These are phyloP conservation scores for Scheffersomyces amazonensis DNA, from an alignment of 805 yeast genomes.

Conservation along the genomic window DNA sequence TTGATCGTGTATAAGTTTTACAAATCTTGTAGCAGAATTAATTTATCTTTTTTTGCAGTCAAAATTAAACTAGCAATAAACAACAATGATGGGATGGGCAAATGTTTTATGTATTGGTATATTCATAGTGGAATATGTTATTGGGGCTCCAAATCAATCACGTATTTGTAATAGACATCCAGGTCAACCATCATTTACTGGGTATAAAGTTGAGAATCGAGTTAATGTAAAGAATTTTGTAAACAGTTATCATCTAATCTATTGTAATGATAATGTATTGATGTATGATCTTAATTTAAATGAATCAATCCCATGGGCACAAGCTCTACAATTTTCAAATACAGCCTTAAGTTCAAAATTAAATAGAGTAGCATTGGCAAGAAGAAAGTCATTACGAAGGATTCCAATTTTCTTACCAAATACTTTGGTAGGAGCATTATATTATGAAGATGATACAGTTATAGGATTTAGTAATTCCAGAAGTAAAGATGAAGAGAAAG, in stretches of 20 bases:
- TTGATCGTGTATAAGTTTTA: too few relatives aligned
- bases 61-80: too few relatives aligned
- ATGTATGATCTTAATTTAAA: slow-evolving; percentile 15
- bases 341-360: background rate
- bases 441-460: slow-evolving; percentile 3
- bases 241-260: slow-evolving; percentile 19
- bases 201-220: slow-evolving; percentile 27
- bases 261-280: slow-evolving; percentile 28
- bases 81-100: too few relatives aligned
- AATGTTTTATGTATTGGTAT: too few relatives aligned
- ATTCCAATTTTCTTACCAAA: slow-evolving; percentile 26
- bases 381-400: slow-evolving; percentile 16
- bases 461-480: background rate
- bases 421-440: slow-evolving; percentile 22
- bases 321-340: slow-evolving; percentile 7
- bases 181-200: slow-evolving; percentile 14
- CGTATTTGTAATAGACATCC: slow-evolving; percentile 1
- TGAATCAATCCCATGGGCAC: slow-evolving; percentile 23
- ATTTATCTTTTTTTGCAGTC: too few relatives aligned
- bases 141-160: background rate
- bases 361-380: slow-evolving; percentile 13
- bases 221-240: slow-evolving; percentile 7
- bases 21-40: too few relatives aligned
- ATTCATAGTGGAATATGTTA: background rate
- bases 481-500: background rate